Evolutionary conservation across 2,329 filamentous ascomycete species (phyloP), one percentile per base, ranked within the genome.

Genomic region (Westerdykella aurantiaca): DNA sequence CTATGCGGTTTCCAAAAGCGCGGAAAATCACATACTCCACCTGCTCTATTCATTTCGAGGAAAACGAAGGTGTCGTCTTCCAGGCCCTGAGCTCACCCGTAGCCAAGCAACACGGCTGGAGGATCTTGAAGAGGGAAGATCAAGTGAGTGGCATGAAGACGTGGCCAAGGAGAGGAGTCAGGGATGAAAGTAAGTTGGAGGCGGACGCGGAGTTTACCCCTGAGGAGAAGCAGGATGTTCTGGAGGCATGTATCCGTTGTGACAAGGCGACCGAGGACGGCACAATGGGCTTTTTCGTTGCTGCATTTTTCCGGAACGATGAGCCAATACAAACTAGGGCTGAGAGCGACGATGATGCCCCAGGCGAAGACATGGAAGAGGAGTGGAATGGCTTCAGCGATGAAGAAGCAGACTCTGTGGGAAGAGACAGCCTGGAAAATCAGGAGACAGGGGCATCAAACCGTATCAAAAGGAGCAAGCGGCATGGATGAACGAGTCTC

Each of bases 261-360:
- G 83, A 86, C 65, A 86, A 90, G 55, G 86, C 81, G 21, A 88
- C 91, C 54, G 83, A 82, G 9, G 80, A 85, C 50, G 88, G 89
- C 0, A 86, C 90, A 1, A 95, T 96, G 79, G 91, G 93, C 0
- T 97, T 98, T 68, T 98, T 98, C 57, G 86, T 96, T 16, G 88
- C 82, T n/a, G 88, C 78, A 0, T 95, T 98, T 67, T 77, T 88
- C 3, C 75, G 86, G 42, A 79, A 85, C 35, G 48, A 42, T 2
- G 47, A 34, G 16, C 34, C 23, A 33, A 42, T 21, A 16, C 37
- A 10, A 14, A 33, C 44, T 42, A 17, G 38, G 37, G 34, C 14
- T 14, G 42, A 44, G 18, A 34, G 31, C 2, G 34, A 23, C 2
- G 31, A 46, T 16, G 38, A 38, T 1, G 39, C 43, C n/a, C 44